Conservation (phyloP, 805 yeast genomes). For the Torulaspora microellipsoides region DNA sequence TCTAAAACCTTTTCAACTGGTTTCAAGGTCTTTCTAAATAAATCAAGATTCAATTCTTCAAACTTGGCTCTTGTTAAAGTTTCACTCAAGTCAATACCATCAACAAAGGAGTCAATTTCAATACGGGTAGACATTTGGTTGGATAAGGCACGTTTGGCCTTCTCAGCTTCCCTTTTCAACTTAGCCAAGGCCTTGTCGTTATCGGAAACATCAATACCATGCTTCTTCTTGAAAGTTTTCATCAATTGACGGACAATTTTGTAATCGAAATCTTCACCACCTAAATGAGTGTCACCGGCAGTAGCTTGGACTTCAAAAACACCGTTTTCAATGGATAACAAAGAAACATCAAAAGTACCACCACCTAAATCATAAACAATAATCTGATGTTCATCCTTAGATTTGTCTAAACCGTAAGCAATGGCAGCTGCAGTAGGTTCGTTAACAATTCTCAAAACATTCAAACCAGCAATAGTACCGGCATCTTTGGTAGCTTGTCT, state of each 20-base stretch:
- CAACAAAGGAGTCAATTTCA: slow-evolving; percentile 91
- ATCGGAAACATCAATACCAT: slow-evolving; percentile 72
- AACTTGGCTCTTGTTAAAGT: slow-evolving; percentile 96
- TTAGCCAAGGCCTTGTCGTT: slow-evolving; percentile 87
- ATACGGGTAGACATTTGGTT: slow-evolving; percentile 93
- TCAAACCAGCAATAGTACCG: slow-evolving; percentile 86
- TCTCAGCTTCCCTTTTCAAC: slow-evolving; percentile 95
- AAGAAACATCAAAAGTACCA: slow-evolving; percentile 93
- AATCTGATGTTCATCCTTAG: slow-evolving; percentile 80
- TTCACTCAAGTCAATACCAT: slow-evolving; percentile 94
- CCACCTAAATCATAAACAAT: slow-evolving; percentile 95
- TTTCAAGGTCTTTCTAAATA: slow-evolving; percentile 90
- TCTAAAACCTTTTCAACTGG: slow-evolving; percentile 95
- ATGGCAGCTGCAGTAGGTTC: slow-evolving; percentile 98
- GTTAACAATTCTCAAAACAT: slow-evolving; percentile 81
- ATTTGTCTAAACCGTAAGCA: slow-evolving; percentile 89
- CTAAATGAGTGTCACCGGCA: slow-evolving; percentile 94
- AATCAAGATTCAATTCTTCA: slow-evolving; percentile 89
- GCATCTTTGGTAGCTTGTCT: slow-evolving; percentile 94
- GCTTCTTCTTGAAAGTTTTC: slow-evolving; percentile 88
- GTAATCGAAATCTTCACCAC: slow-evolving; percentile 96
- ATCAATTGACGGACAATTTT: slow-evolving; percentile 83
- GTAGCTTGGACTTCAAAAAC: slow-evolving; percentile 91
- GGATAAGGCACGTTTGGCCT: slow-evolving; percentile 95
- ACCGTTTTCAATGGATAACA: slow-evolving; percentile 84